phyloP scores from a whole-genome alignment of 768 basidiomycete species.

The Pleurotus citrinopileatus region DNA sequence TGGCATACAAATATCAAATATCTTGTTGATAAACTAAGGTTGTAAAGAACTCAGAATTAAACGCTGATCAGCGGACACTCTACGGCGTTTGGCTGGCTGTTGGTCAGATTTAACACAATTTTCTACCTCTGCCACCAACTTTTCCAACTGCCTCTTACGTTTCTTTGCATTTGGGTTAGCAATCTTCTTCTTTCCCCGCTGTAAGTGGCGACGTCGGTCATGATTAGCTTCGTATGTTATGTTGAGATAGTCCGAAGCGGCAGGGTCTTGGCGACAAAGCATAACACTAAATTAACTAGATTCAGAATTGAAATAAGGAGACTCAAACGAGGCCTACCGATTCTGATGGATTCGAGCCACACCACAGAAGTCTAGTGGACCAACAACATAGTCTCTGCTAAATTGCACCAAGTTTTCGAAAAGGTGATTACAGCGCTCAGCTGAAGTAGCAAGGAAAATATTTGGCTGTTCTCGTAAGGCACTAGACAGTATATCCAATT shows the following conservation, averaged over 20 bases:
- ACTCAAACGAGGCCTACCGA: slow-evolving; percentile 4
- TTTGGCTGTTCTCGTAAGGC: not conserved
- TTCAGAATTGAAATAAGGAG: not conserved
- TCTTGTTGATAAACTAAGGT: too few species aligned
- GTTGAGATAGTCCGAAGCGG: not conserved
- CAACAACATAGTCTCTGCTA: slow-evolving; percentile 9
- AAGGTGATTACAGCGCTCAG: not conserved
- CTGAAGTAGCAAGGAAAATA: not conserved
- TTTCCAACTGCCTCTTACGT: not conserved
- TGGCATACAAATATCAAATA: too few species aligned
- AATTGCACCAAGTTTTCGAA: slow-evolving; percentile 5
- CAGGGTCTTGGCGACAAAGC: not conserved
- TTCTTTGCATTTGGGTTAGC: not conserved
- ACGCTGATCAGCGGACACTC: not conserved
- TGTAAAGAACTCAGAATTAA: not conserved
- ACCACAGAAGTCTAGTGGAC: slow-evolving; percentile 12
- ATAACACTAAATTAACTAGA: not conserved
- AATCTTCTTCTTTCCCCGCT: not conserved
- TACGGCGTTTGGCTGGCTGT: not conserved
- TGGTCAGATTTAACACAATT: not conserved
- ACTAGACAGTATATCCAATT: not conserved
- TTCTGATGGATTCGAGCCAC: slow-evolving; percentile 2
- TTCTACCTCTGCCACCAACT: not conserved
- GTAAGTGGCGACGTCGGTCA: not conserved
- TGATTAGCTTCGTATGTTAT: not conserved